These are phyloP conservation scores for Geotrichum reessii DNA, from an alignment of 1,139 yeast species.

Conservation along the genomic window DNA sequence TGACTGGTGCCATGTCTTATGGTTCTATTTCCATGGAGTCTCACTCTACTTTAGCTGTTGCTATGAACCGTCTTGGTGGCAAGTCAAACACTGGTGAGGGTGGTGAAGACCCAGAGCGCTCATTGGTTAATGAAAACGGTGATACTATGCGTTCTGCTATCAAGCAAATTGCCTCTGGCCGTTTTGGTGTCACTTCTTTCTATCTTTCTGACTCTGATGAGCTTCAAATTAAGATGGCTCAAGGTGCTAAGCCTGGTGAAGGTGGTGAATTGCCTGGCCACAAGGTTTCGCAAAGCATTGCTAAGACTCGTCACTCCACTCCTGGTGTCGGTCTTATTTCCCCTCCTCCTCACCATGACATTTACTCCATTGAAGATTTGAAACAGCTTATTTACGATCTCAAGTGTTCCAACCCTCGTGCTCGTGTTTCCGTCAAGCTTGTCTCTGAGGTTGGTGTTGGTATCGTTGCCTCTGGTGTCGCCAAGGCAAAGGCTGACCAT, in stretches of 20 bases:
- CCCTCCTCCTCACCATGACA: constrained; percentile 98
- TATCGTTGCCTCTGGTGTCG: constrained; percentile 98
- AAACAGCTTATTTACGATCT: constrained; percentile 94
- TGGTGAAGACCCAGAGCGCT: constrained; percentile 95
- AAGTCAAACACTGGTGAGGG: constrained; percentile 99
- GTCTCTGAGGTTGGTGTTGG: constrained; percentile 99
- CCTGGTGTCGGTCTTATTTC: constrained; percentile 96
- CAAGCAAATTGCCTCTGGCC: constrained; percentile 95
- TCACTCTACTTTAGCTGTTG: constrained; percentile 94
- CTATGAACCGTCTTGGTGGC: constrained; percentile 97
- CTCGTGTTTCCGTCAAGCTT: constrained; percentile 91
- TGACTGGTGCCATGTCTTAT: constrained; percentile 98
- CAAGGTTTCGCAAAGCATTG: constrained; percentile 83
- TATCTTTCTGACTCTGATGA: constrained; percentile 96
- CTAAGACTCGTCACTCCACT: constrained; percentile 93
- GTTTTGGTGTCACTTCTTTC: constrained; percentile 95
- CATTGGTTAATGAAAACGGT: constrained; percentile 72
- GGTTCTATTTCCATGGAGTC: constrained; percentile 99
- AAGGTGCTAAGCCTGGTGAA: constrained; percentile 99
- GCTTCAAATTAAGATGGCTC: constrained; percentile 97
- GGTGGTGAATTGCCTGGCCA: constrained; percentile 98
- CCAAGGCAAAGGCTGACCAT: constrained; percentile 97
- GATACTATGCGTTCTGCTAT: constrained; percentile 98
- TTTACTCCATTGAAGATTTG: constrained; percentile 95
- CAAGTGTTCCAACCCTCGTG: constrained; percentile 95